Evolutionary conservation across 495 filamentous ascomycete species (phyloP), one percentile per base, ranked within the genome.

Genomic region (Echria macrotheca): DNA sequence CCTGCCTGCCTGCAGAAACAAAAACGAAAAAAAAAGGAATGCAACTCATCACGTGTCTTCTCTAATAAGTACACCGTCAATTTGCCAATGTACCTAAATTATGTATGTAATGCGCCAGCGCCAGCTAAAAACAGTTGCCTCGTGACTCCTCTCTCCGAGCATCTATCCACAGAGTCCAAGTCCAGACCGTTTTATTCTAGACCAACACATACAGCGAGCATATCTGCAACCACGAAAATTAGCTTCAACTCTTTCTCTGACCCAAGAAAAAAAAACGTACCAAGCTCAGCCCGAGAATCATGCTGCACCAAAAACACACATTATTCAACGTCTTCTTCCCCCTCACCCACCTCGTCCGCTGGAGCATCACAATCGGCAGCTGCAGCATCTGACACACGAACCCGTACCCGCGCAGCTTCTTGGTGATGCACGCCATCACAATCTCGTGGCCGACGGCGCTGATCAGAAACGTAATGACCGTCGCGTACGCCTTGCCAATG

Each of bases 361-460:
- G 93, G 35, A 96, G 68, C 61, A 91, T 84, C 40, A 96, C 86
- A 52, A 97, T 94, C 0, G 93, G 93, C 50, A 98, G 71, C 72
- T 98, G 93, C 48, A 91, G 67, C 93, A 98, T 98, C 82, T 95
- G 90, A 45, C 86, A 85, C 10, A 93, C 57, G 63, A 96, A 94
- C 5, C 93, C 93, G 61, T 97, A 97, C 1, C 93, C 93, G 22
- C 93, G 75, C 31, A 98, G 71, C 67, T 98, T 97, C 73, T 96
- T 91, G 39, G 91, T 96, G 64, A 98, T 97, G 61, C 91, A 96
- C 25, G 87, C 88, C 88, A 98, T 93, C 50, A 98, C 87, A 24
- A 98, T 78, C 64, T 98, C 93, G 64, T 98, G 93, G 15, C 88
- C 91, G 14, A 93, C 51, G 29, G 93, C 84, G 58, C 82, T 87